Conservation (phyloP, 352 stramenopile genomes). For the Globisporangium emineosum region DNA sequence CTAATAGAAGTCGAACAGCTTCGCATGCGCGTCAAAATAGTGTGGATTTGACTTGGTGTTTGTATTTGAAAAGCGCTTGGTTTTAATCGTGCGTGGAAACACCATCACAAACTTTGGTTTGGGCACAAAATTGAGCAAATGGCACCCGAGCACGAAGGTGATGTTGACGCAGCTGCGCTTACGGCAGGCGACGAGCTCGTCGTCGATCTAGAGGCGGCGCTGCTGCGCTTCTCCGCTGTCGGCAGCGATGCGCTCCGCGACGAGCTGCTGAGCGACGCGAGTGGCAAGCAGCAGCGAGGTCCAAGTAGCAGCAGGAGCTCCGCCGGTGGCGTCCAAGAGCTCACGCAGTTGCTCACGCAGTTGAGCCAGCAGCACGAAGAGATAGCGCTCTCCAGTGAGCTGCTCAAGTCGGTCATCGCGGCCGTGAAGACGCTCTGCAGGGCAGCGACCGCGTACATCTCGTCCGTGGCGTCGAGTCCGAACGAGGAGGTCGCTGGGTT, state of each 20-base stretch:
- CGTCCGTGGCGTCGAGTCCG: conserved; percentile 11
- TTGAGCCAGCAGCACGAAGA: not conserved
- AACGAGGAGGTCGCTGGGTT: conserved; percentile 14
- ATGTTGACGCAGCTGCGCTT: too few species aligned
- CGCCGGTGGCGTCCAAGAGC: not conserved
- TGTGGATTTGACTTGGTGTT: too few species aligned
- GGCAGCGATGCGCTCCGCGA: conserved; percentile 7
- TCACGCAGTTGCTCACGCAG: conserved; percentile 7
- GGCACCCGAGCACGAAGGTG: not conserved
- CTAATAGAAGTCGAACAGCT: too few species aligned
- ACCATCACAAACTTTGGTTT: too few species aligned
- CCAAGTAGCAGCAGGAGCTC: not conserved
- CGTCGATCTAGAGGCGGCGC: not conserved
- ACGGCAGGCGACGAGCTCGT: not conserved
- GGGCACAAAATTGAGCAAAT: too few species aligned
- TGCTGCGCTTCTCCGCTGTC: conserved; percentile 1
- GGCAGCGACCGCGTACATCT: conserved; percentile 19
- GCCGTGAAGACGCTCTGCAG: conserved; percentile 36
- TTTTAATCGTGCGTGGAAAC: too few species aligned
- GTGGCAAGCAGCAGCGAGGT: not conserved
- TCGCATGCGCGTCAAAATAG: too few species aligned
- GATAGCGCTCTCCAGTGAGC: conserved; percentile 6
- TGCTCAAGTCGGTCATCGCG: conserved; percentile 3
- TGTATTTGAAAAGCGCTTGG: not conserved
- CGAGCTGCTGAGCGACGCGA: conserved; percentile 6